Conservation (phyloP, 768 basidiomycete genomes). For the Hygrophorus pudorinus region DNA sequence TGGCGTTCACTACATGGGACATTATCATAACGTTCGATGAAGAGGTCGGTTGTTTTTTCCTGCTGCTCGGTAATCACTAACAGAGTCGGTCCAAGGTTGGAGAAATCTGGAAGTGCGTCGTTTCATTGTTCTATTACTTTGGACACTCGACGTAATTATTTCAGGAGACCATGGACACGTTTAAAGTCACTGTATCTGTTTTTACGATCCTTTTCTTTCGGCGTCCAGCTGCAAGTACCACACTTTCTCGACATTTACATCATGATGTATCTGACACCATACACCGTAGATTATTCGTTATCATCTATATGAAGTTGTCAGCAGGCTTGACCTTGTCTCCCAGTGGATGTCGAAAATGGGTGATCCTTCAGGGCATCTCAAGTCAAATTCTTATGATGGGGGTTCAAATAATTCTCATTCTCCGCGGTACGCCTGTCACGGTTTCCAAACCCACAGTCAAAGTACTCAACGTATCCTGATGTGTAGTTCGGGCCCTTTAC, state of each 20-base stretch:
- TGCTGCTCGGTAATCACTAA: too few relatives aligned
- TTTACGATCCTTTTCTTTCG: conserved; percentile 12
- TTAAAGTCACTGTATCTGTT: conserved; percentile 14
- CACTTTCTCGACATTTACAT: not conserved
- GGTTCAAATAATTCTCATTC: conserved; percentile 14
- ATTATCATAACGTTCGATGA: conserved; percentile 10
- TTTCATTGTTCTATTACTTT: not conserved
- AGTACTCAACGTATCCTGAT: not conserved
- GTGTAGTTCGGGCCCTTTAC: conserved; percentile 16
- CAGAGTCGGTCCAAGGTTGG: conserved; percentile 6
- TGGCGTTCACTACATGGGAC: conserved; percentile 16
- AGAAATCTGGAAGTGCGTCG: conserved; percentile 15
- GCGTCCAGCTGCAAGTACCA: conserved; percentile 11
- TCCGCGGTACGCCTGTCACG: conserved; percentile 11
- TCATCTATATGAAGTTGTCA: conserved; percentile 10
- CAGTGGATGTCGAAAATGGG: conserved; percentile 7
- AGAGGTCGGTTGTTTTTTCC: conserved; percentile 9
- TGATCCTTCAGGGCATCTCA: conserved; percentile 13
- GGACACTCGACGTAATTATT: not conserved
- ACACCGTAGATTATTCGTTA: conserved; percentile 8
- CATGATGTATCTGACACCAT: not conserved
- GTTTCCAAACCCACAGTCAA: not conserved
- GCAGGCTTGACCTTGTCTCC: conserved; percentile 1
- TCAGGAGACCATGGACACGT: conserved; percentile 14
- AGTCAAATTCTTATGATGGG: conserved; percentile 14